Evolutionary conservation across 2,329 filamentous ascomycete species (phyloP).

Genomic region (Helicocarpus griseus): DNA sequence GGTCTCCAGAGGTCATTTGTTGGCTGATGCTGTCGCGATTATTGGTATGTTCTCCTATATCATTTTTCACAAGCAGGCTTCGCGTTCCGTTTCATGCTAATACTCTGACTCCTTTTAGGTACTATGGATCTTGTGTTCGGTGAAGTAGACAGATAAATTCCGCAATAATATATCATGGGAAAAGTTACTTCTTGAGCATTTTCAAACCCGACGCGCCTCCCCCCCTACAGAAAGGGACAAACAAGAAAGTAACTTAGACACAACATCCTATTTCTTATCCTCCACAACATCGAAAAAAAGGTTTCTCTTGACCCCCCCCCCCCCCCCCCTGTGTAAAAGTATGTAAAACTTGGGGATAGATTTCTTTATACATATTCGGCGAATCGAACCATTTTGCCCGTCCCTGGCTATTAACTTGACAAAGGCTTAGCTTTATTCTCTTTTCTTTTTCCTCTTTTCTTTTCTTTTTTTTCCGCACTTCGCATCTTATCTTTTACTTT

Average conservation of each 20-base stretch:
- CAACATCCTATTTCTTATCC: slow-evolving; percentile 15
- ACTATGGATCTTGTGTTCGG: slow-evolving; percentile 87
- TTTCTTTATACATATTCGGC: too few species aligned
- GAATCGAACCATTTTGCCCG: too few species aligned
- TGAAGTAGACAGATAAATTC: slow-evolving; percentile 47
- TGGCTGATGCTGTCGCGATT: slow-evolving; percentile 93
- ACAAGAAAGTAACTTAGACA: slow-evolving; percentile 21
- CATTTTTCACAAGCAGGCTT: not conserved
- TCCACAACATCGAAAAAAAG: slow-evolving; percentile 5
- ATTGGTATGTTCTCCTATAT: slow-evolving; percentile 48
- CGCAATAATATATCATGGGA: too few species aligned
- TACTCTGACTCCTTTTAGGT: slow-evolving; percentile 19
- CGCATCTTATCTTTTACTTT: not conserved
- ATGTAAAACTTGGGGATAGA: not conserved
- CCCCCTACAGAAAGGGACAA: slow-evolving; percentile 15
- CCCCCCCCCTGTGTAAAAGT: not conserved
- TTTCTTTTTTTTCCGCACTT: not conserved
- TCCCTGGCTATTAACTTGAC: too few species aligned
- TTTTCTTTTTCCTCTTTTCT: slow-evolving; percentile 11
- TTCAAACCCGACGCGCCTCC: too few species aligned
- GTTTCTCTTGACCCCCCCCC: not conserved
- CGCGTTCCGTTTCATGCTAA: not conserved
- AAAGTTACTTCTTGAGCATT: too few species aligned
- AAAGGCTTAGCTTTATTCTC: too few species aligned
- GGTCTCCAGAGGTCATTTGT: slow-evolving; percentile 77